Percentiles rank a stretch among this genome's conserved stretches.
These are phyloP conservation scores for Kodamaea restingae DNA, from an alignment of 805 yeast genomes.

Conservation along the genomic window DNA sequence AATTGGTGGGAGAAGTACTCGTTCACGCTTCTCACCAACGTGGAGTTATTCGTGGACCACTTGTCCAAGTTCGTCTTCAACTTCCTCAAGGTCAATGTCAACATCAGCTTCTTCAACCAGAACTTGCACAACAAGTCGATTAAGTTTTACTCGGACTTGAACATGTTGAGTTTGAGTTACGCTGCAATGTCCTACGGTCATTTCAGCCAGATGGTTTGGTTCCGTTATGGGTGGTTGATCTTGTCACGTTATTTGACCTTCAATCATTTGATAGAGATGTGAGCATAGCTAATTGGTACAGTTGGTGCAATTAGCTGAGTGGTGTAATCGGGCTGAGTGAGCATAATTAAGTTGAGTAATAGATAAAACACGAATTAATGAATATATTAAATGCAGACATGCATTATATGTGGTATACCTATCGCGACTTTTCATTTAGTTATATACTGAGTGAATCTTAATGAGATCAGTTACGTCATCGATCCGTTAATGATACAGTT, in stretches of 20 bases:
- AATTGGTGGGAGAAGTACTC: constrained; percentile 48
- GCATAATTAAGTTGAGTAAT: too few relatives aligned
- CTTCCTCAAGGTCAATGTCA: constrained; percentile 31
- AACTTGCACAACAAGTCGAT: constrained; percentile 23
- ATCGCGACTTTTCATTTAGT: too few relatives aligned
- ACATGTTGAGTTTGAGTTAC: constrained; percentile 41
- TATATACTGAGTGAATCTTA: too few relatives aligned
- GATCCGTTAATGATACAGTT: too few relatives aligned
- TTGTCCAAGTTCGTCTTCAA: constrained; percentile 30
- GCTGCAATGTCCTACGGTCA: constrained; percentile 83
- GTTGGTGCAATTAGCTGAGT: too few relatives aligned
- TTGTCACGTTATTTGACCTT: constrained; percentile 72
- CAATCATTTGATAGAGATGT: constrained; percentile 54
- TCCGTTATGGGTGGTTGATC: constrained; percentile 81
- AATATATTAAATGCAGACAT: too few relatives aligned
- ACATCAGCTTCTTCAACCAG: constrained; percentile 34
- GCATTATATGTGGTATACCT: too few relatives aligned
- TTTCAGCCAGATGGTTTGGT: constrained; percentile 92
- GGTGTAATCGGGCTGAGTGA: too few relatives aligned
- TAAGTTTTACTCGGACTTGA: constrained; percentile 37
- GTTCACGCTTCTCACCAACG: constrained; percentile 41
- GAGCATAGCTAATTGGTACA: neutral
- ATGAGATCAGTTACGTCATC: too few relatives aligned
- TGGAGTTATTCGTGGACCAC: constrained; percentile 35
- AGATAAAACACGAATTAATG: too few relatives aligned